phyloP scores from a whole-genome alignment of 2,329 filamentous ascomycete species.

The Penicillium sp. region DNA sequence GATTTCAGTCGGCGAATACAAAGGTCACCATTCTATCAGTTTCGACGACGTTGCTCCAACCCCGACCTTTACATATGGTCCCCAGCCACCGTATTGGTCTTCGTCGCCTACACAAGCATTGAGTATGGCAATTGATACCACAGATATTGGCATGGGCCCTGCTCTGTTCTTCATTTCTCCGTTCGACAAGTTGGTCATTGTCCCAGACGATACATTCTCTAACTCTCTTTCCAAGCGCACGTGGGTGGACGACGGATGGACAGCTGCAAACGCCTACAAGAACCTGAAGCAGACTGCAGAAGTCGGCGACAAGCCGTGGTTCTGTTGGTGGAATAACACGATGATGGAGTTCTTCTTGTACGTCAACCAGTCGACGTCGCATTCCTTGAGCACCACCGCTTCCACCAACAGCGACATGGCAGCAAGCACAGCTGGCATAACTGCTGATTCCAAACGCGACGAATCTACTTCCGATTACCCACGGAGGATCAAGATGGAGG shows the following conservation, averaged over 20 bases:
- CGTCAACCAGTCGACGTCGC: conserved; percentile 52
- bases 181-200: conserved; percentile 66
- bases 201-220: conserved; percentile 41
- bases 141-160: conserved; percentile 57
- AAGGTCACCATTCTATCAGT: conserved; percentile 33
- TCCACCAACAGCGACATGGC: conserved; percentile 17
- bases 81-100: conserved; percentile 54
- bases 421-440: conserved; percentile 21
- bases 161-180: conserved; percentile 62
- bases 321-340: conserved; percentile 68
- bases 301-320: conserved; percentile 65
- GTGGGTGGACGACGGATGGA: conserved; percentile 24
- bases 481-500: conserved; percentile 64
- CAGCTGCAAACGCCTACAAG: conserved; percentile 19
- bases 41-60: conserved; percentile 42
- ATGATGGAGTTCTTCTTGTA: conserved; percentile 68
- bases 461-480: conserved; percentile 44
- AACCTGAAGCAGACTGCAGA: conserved; percentile 45
- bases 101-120: conserved; percentile 50
- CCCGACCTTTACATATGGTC: conserved; percentile 57
- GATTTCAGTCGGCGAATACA: conserved; percentile 31
- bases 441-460: conserved; percentile 14
- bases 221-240: conserved; percentile 32
- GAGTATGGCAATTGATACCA: conserved; percentile 57
- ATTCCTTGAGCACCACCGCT: conserved; percentile 24